These are phyloP conservation scores for Psilocybe mexicana DNA, from an alignment of 1,284 basidiomycete genomes.

Conservation along the genomic window DNA sequence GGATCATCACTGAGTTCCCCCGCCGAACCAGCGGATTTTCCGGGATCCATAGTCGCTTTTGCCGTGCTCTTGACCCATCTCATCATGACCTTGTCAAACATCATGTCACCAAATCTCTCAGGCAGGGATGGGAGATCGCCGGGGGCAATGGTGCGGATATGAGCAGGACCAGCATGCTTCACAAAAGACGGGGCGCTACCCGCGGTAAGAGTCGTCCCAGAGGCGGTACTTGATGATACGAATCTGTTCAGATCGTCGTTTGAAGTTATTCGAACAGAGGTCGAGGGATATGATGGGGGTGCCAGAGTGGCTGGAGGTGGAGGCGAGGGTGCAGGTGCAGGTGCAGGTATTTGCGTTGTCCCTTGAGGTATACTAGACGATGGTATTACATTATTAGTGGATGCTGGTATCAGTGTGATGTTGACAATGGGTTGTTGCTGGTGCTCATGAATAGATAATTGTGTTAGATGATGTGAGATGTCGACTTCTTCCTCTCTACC, in stretches of 20 bases:
- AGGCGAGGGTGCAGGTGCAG: slow-evolving; percentile 23
- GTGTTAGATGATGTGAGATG: slow-evolving; percentile 29
- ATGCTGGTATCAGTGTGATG: slow-evolving; percentile 22
- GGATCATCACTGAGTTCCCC: slow-evolving; percentile 77
- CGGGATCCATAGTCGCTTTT: slow-evolving; percentile 34
- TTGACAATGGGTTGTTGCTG: slow-evolving; percentile 24
- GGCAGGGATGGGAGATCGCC: slow-evolving; percentile 74
- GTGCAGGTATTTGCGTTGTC: slow-evolving; percentile 11
- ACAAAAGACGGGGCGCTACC: slow-evolving; percentile 78
- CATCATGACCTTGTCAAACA: slow-evolving; percentile 79
- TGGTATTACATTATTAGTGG: slow-evolving; percentile 16
- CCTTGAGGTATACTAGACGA: slow-evolving; percentile 10
- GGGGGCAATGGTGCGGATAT: slow-evolving; percentile 78
- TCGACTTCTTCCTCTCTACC: slow-evolving; percentile 20
- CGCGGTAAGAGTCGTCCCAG: slow-evolving; percentile 71
- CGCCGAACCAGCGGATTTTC: slow-evolving; percentile 41
- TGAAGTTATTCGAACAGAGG: slow-evolving; percentile 48
- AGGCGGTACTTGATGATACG: slow-evolving; percentile 80
- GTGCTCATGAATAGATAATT: slow-evolving; percentile 31
- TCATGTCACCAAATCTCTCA: slow-evolving; percentile 82
- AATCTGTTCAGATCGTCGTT: slow-evolving; percentile 82
- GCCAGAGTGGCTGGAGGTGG: slow-evolving; percentile 30
- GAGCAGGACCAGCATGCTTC: slow-evolving; percentile 79
- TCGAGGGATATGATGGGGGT: slow-evolving; percentile 47
- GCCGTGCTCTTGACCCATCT: slow-evolving; percentile 76